phyloP scores from a whole-genome alignment of 495 filamentous ascomycete species.

The Penicillium cinerascens region DNA sequence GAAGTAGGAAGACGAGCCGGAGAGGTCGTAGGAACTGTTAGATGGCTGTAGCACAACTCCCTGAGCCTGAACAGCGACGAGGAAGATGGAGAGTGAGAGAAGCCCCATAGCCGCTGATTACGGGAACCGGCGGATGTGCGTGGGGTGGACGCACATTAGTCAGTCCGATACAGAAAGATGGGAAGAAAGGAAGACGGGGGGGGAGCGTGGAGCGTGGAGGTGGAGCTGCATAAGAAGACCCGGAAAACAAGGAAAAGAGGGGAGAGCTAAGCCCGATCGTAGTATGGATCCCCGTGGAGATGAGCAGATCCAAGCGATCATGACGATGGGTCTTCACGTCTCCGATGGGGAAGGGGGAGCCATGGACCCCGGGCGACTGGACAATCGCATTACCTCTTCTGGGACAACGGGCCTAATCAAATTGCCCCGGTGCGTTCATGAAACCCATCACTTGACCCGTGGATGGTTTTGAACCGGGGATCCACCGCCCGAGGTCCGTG shows the following conservation, averaged over 20 bases:
- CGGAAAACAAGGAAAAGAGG: conserved; percentile 25
- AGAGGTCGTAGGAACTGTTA: conserved; percentile 31
- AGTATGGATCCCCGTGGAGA: conserved; percentile 26
- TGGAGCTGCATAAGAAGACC: conserved; percentile 19
- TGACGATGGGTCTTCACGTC: conserved; percentile 11
- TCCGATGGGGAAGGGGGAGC: neutral
- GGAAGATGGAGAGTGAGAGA: conserved; percentile 12
- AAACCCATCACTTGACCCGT: neutral
- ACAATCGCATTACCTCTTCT: neutral
- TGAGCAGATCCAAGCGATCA: conserved; percentile 15
- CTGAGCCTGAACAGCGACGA: conserved; percentile 18
- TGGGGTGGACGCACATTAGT: conserved; percentile 30
- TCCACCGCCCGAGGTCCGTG: neutral
- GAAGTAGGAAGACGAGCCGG: conserved; percentile 21
- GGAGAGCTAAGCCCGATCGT: conserved; percentile 25
- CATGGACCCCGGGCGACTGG: neutral
- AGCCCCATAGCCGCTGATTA: conserved; percentile 9
- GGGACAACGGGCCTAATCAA: neutral
- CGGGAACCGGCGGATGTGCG: conserved; percentile 34
- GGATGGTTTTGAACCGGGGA: neutral
- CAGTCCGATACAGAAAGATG: conserved; percentile 12
- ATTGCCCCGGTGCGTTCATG: neutral
- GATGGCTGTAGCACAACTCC: conserved; percentile 37
- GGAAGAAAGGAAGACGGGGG: neutral
- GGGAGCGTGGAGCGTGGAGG: conserved; percentile 1